phyloP scores from a whole-genome alignment of 768 basidiomycete genomes.

The Suillus placidus region DNA sequence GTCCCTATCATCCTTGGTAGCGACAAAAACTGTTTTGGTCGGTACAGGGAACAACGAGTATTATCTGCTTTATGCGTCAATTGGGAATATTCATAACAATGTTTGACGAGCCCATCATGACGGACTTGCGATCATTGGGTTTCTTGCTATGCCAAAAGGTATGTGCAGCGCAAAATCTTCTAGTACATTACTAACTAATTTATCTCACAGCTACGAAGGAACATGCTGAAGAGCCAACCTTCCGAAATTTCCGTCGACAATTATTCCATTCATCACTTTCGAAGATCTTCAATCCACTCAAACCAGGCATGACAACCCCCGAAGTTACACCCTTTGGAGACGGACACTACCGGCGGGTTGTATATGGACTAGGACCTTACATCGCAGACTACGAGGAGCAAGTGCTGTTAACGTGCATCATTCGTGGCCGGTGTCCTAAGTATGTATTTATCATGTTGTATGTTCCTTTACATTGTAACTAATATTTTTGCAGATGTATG shows the following conservation, averaged over 20 bases:
- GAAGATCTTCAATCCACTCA: conserved; percentile 28
- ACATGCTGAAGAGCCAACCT: too few species aligned
- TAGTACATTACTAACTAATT: too few species aligned
- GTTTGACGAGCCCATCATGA: too few species aligned
- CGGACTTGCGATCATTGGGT: too few species aligned
- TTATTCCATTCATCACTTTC: conserved; percentile 35
- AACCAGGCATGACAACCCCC: conserved; percentile 31
- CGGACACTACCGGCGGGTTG: conserved; percentile 31
- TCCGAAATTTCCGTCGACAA: conserved; percentile 13
- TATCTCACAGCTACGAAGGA: too few species aligned
- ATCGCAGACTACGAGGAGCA: conserved; percentile 47
- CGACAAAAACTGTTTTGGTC: conserved; percentile 19
- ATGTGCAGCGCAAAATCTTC: too few species aligned
- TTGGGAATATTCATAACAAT: too few species aligned
- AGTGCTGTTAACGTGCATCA: conserved; percentile 33
- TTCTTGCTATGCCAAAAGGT: too few species aligned
- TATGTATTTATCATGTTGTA: conserved; percentile 15
- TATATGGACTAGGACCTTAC: conserved; percentile 40
- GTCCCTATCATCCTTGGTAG: too few species aligned
- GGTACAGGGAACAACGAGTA: conserved; percentile 15
- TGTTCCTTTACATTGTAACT: too few species aligned
- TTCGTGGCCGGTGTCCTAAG: conserved; percentile 41
- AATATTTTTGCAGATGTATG: too few species aligned
- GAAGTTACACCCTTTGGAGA: conserved; percentile 31
- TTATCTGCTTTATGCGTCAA: conserved; percentile 15